Evolutionary conservation across 1,139 yeast species (phyloP).

Genomic region (Maudiozyma humilis): DNA sequence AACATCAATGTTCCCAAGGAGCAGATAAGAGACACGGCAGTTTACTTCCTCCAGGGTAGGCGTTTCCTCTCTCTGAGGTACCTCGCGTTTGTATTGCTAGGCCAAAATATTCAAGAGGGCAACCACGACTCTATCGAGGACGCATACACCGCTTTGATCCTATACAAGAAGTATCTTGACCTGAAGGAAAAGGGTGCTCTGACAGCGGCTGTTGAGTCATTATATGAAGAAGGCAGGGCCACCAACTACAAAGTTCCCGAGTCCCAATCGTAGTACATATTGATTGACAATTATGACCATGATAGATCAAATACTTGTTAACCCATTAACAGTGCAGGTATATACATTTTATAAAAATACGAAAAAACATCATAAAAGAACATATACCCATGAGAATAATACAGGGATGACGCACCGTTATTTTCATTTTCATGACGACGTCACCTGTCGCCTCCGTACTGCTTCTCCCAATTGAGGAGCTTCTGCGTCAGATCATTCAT

Average conservation of each 20-base stretch:
- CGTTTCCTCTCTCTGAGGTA: slow-evolving; percentile 82
- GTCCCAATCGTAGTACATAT: neutral
- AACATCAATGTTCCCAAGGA: slow-evolving; percentile 76
- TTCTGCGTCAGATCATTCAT: slow-evolving; percentile 64
- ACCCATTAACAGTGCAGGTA: neutral
- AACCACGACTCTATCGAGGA: slow-evolving; percentile 97
- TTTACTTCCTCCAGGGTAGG: slow-evolving; percentile 62
- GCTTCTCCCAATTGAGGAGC: slow-evolving; percentile 67
- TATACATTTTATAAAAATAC: neutral
- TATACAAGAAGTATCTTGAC: slow-evolving; percentile 66
- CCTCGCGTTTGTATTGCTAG: slow-evolving; percentile 70
- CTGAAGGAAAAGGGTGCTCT: slow-evolving; percentile 51
- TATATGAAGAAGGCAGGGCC: slow-evolving; percentile 70
- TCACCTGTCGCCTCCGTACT: slow-evolving; percentile 32
- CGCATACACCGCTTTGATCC: slow-evolving; percentile 74
- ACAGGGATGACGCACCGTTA: neutral
- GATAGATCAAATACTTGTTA: neutral
- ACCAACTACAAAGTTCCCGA: slow-evolving; percentile 52
- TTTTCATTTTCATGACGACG: neutral
- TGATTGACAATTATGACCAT: neutral
- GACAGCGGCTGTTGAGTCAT: slow-evolving; percentile 50
- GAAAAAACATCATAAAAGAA: neutral
- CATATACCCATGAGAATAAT: too few relatives aligned
- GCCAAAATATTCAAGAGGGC: slow-evolving; percentile 75
- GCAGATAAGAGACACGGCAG: slow-evolving; percentile 87